Evolutionary conservation across 768 basidiomycete species (phyloP), one percentile per base, ranked within the genome.

Genomic region (Tricholoma sp.): DNA sequence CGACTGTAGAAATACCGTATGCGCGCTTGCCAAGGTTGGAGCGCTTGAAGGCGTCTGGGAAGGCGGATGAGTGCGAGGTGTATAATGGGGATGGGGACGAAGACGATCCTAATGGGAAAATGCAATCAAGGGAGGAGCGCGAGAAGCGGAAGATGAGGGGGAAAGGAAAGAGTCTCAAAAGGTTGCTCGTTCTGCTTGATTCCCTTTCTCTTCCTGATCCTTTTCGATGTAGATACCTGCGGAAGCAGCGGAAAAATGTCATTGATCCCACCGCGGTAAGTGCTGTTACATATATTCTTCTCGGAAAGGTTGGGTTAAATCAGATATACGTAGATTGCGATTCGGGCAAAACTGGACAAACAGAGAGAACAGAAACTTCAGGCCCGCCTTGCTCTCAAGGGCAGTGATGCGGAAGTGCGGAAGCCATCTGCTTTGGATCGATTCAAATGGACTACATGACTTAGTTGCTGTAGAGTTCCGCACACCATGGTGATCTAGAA

Each of bases 161-260:
- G 14, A 94, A 87, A 69, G 84, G 83, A 22, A 94, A 92, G 79
- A 88, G 84, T 68, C 67, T 94, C 67, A 96, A 94, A 71, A 78
- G 93, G 76, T 85, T 65, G 67, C 66, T 7, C 46, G 7, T 50
- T 32, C 18, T 8, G 21, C 29, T 41, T 16, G n/a, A 50, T 3
- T 2, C 11, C 31, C 45, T 39, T 32, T 29, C n/a, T 32, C 21
- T 41, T 29, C 37, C 10, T 34, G 12, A 52, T 43, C 18, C 14
- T 51, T 19, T 1, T 47, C 11, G n/a, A n/a, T n/a, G 24, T 52
- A 83, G 81, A 47, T 89, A 84, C 69, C 70, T 97, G 60, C 81
- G 91, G 65, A 97, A 94, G 76, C 90, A 96, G 71, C 84, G 92
- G 69, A 94, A 95, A 78, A 97, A 98, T 66, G 91, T 98, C 50